Evolutionary conservation across 495 filamentous ascomycete species (phyloP).

Genomic region (Aspergillus hancockii): DNA sequence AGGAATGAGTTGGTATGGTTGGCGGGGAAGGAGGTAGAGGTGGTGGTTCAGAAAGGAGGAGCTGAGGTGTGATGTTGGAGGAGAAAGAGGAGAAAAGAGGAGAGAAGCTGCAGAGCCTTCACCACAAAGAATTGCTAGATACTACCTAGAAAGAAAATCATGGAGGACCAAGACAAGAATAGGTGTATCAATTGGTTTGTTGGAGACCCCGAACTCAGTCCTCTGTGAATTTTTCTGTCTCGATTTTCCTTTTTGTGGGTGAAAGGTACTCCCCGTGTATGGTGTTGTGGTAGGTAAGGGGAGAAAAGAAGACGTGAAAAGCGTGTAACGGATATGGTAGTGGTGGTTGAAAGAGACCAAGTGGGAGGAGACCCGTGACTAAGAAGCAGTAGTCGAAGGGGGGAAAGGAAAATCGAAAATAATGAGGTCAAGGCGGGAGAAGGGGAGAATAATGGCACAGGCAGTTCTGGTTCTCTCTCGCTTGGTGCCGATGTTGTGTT

Average conservation of each 20-base stretch:
- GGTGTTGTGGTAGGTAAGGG: background rate
- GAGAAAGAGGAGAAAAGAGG: background rate
- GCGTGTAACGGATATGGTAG: background rate
- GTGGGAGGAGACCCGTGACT: background rate
- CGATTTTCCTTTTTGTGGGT: background rate
- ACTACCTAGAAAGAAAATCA: conserved; percentile 13
- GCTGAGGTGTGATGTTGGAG: conserved; percentile 7
- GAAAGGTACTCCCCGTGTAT: background rate
- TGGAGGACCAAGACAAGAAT: conserved; percentile 10
- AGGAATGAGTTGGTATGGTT: conserved; percentile 11
- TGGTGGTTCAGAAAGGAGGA: conserved; percentile 14
- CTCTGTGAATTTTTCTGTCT: background rate
- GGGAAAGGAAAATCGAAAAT: background rate
- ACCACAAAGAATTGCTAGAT: conserved; percentile 14
- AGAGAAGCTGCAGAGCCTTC: conserved; percentile 7
- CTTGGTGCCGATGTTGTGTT: conserved; percentile 32
- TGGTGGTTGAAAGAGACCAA: conserved; percentile 15
- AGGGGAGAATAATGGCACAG: conserved; percentile 7
- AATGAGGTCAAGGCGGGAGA: conserved; percentile 35
- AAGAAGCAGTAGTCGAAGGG: conserved; percentile 21
- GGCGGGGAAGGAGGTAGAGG: conserved; percentile 13
- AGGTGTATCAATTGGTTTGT: conserved; percentile 19
- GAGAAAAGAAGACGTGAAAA: background rate
- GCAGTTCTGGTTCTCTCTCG: conserved; percentile 19
- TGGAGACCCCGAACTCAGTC: background rate